A percentile compares a stretch with the other conserved stretches of the same genome.
These are phyloP conservation scores for Flaveria floridana DNA, from an alignment of 140 eudicot genomes.

Conservation along the genomic window DNA sequence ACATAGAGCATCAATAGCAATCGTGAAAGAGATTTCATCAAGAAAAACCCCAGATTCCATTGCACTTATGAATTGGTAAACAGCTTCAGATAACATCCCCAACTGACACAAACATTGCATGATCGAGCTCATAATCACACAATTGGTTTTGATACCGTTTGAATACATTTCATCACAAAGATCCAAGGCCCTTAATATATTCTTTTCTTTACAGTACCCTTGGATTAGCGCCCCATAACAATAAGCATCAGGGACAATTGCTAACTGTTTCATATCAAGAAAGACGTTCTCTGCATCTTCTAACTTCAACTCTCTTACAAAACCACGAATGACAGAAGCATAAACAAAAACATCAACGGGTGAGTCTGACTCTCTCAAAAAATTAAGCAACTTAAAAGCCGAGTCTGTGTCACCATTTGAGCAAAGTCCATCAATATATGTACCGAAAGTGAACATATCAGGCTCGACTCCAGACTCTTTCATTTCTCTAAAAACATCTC, in stretches of 20 bases:
- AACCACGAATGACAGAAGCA: slow-evolving; percentile 60
- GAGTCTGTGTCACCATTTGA: slow-evolving; percentile 43
- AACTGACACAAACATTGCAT: slow-evolving; percentile 55
- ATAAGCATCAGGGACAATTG: slow-evolving; percentile 42
- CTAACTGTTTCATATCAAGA: slow-evolving; percentile 48
- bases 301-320: slow-evolving; percentile 51
- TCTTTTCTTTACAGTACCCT: slow-evolving; percentile 47
- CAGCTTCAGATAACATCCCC: slow-evolving; percentile 43
- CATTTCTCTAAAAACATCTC: slow-evolving; percentile 42
- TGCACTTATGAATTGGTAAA: slow-evolving; percentile 41
- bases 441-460: slow-evolving; percentile 41
- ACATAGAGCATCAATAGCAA: slow-evolving; percentile 55
- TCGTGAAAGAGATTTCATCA: slow-evolving; percentile 53
- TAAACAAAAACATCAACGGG: slow-evolving; percentile 49
- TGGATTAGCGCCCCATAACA: slow-evolving; percentile 55
- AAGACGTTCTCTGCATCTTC: slow-evolving; percentile 56
- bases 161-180: slow-evolving; percentile 49
- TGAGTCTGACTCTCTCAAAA: slow-evolving; percentile 22
- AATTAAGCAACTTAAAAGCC: slow-evolving; percentile 41
- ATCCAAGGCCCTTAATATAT: slow-evolving; percentile 42
- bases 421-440: slow-evolving; percentile 65
- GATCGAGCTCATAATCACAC: slow-evolving; percentile 51
- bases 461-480: slow-evolving; percentile 48
- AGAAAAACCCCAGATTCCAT: slow-evolving; percentile 43
- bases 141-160: slow-evolving; percentile 59